Evolutionary conservation across 495 filamentous ascomycete genomes (phyloP).

Genomic region (Penicillium odoratum): DNA sequence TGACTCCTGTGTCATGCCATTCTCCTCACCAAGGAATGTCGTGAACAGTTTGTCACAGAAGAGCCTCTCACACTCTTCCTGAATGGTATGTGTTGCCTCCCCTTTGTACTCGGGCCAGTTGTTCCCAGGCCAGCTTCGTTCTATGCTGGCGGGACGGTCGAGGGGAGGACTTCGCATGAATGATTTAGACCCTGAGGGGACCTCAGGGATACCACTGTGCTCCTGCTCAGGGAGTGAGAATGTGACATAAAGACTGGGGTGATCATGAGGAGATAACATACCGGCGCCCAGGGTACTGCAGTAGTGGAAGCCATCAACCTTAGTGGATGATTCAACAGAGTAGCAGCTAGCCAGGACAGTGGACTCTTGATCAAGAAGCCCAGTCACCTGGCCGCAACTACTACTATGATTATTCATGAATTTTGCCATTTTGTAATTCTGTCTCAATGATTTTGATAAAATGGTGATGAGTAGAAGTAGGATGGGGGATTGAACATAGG

Average conservation of each 20-base stretch:
- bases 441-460: constrained; percentile 11
- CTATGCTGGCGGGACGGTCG: constrained; percentile 63
- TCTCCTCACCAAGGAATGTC: constrained; percentile 95
- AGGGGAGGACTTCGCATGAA: constrained; percentile 81
- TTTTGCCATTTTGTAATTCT: constrained; percentile 48
- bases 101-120: constrained; percentile 57
- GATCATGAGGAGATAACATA: constrained; percentile 32
- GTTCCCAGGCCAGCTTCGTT: constrained; percentile 48
- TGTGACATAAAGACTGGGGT: neutral
- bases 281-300: constrained; percentile 83
- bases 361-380: constrained; percentile 45
- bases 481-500: constrained; percentile 3
- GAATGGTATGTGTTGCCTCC: constrained; percentile 93
- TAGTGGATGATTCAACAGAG: constrained; percentile 53
- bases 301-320: constrained; percentile 86
- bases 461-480: constrained; percentile 10
- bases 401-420: constrained; percentile 65
- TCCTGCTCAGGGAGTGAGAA: constrained; percentile 49
- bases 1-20: constrained; percentile 60
- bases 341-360: constrained; percentile 88
- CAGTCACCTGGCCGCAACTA: constrained; percentile 69
- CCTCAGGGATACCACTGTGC: constrained; percentile 98
- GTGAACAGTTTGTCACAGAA: constrained; percentile 91
- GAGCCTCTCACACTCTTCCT: constrained; percentile 99
- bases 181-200: constrained; percentile 75